These are phyloP conservation scores for Citrus medica DNA, from an alignment of 345 rosid genomes.

Conservation along the genomic window DNA sequence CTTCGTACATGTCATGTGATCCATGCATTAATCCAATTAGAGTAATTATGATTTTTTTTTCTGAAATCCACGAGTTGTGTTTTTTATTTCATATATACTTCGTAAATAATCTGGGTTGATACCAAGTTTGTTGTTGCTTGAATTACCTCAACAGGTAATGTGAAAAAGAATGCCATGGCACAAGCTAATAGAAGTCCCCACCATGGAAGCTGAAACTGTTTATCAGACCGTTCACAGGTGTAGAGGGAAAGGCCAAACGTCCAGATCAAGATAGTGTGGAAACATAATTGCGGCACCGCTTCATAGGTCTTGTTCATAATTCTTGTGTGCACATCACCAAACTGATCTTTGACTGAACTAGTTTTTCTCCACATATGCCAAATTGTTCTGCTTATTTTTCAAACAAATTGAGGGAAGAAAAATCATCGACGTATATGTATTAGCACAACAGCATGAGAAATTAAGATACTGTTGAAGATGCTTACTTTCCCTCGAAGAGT, in stretches of 20 bases:
- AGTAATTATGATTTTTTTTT: not conserved
- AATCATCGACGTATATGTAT: not conserved
- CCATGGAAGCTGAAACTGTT: no score
- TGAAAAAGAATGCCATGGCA: slow-evolving; percentile 42
- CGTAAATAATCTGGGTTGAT: not conserved
- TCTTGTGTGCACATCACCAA: slow-evolving; percentile 61
- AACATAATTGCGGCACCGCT: slow-evolving; percentile 50
- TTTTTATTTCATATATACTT: no score
- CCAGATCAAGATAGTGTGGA: slow-evolving; percentile 19
- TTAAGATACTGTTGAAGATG: not conserved
- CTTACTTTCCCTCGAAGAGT: slow-evolving; percentile 71
- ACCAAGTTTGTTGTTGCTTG: slow-evolving; percentile 58
- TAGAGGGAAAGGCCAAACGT: slow-evolving; percentile 32
- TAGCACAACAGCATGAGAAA: not conserved
- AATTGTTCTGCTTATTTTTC: slow-evolving; percentile 24
- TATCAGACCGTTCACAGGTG: slow-evolving; percentile 31
- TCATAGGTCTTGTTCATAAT: slow-evolving; percentile 65
- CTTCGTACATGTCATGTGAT: not conserved
- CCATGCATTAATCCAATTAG: not conserved
- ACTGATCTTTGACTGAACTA: slow-evolving; percentile 29
- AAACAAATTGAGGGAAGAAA: not conserved
- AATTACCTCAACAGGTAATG: slow-evolving; percentile 45
- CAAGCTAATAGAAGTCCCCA: slow-evolving; percentile 13
- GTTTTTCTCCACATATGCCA: slow-evolving; percentile 31
- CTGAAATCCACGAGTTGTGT: no score